A percentile compares a stretch with the other conserved stretches of the same genome.
Conservation (phyloP, 2,329 filamentous ascomycete genomes). For the Trichoderma asperellum region DNA sequence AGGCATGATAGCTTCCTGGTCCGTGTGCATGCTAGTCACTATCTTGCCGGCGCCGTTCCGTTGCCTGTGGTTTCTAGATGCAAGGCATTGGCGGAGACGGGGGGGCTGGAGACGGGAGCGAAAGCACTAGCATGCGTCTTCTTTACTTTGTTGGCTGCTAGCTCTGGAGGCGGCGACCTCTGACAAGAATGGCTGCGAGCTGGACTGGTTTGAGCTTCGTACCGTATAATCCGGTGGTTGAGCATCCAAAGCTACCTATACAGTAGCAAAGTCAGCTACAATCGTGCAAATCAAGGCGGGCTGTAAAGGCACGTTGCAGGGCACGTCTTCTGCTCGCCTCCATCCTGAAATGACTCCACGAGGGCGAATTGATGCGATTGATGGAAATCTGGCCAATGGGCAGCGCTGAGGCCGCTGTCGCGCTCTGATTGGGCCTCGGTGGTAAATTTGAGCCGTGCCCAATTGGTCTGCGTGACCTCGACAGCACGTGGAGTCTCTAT, state of each 20-base stretch:
- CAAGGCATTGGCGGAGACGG: conserved; percentile 32
- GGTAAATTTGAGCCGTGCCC: conserved; percentile 32
- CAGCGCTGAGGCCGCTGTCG: conserved; percentile 29
- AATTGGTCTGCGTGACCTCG: conserved; percentile 28
- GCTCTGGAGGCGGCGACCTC: background rate
- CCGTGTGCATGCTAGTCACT: conserved; percentile 19
- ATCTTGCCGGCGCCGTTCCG: conserved; percentile 26
- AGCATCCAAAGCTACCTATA: background rate
- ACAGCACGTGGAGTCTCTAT: conserved; percentile 23
- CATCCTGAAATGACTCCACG: conserved; percentile 34
- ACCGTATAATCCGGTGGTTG: background rate
- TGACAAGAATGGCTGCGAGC: background rate
- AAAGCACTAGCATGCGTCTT: conserved; percentile 27
- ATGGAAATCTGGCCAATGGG: conserved; percentile 38
- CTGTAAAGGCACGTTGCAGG: conserved; percentile 3
- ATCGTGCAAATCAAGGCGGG: background rate
- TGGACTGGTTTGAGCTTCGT: background rate
- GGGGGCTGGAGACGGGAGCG: conserved; percentile 30
- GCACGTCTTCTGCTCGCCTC: background rate
- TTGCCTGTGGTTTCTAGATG: conserved; percentile 27
- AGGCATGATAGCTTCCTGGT: conserved; percentile 3
- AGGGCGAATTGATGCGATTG: conserved; percentile 39
- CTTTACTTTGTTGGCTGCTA: conserved; percentile 13
- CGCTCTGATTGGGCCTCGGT: conserved; percentile 36
- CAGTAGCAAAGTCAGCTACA: background rate